phyloP scores from a whole-genome alignment of 176 grass and related monocot species.

The Cenchrus fungigraminus region DNA sequence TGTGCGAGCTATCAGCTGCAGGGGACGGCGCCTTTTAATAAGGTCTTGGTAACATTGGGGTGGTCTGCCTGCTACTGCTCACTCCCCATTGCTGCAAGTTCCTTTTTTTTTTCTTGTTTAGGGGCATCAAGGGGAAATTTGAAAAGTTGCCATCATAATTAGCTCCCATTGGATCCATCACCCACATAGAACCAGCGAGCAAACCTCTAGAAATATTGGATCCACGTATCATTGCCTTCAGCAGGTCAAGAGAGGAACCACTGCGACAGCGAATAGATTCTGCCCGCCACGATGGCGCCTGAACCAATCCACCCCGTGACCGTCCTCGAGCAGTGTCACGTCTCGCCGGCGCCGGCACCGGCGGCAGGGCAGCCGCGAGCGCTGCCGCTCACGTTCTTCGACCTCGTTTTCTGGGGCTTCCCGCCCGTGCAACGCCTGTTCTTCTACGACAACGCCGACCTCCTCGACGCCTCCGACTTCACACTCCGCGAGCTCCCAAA shows the following conservation, averaged over 20 bases:
- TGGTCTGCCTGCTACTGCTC: neutral
- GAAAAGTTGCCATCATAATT: too few species aligned
- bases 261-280: neutral
- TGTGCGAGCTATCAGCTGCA: neutral
- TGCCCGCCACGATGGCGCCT: neutral
- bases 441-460: conserved; percentile 59
- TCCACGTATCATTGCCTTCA: neutral
- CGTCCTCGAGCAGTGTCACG: conserved; percentile 23
- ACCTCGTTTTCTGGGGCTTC: conserved; percentile 73
- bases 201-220: too few species aligned
- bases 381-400: conserved; percentile 77
- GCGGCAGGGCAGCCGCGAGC: conserved; percentile 36
- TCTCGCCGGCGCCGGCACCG: conserved; percentile 37
- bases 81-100: neutral
- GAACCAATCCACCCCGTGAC: conserved; percentile 21
- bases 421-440: conserved; percentile 77
- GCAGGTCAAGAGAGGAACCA: neutral
- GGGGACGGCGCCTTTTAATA: neutral
- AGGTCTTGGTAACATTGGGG: neutral
- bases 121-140: too few species aligned
- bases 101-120: neutral
- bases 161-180: too few species aligned
- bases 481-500: conserved; percentile 44
- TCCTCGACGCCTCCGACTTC: conserved; percentile 42
- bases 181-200: too few species aligned